Conservation (phyloP, 1,284 basidiomycete genomes). For the Puccinia novopanici region DNA sequence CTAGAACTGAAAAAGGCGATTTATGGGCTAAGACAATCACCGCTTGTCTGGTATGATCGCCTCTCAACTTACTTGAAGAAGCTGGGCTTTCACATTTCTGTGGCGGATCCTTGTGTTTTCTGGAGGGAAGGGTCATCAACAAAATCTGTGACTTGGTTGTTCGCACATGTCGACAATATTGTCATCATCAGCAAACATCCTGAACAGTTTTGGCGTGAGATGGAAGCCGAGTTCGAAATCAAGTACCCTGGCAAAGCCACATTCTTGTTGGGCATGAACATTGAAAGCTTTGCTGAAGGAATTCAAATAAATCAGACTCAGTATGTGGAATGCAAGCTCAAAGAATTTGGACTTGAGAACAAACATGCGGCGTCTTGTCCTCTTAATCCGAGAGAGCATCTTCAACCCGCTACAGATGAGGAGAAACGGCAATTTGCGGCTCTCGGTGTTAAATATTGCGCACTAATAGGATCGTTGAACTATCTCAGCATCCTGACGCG, state of each 20-base stretch:
- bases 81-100: not conserved
- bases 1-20: not conserved
- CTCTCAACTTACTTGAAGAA: not conserved
- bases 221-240: not conserved
- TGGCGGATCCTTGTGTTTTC: constrained; percentile 14
- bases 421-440: not conserved
- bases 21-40: too few relatives aligned
- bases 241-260: not conserved
- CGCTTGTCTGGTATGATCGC: too few relatives aligned
- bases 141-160: not conserved
- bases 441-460: not conserved
- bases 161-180: not conserved
- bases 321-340: not conserved
- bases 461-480: not conserved
- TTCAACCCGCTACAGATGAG: not conserved
- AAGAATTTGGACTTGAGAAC: not conserved
- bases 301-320: not conserved
- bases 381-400: not conserved
- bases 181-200: not conserved
- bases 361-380: not conserved
- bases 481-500: not conserved
- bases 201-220: not conserved
- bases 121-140: not conserved
- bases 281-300: not conserved
- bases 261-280: not conserved